phyloP scores from a whole-genome alignment of 2,329 filamentous ascomycete species.

The Dactylellina drechsleri region DNA sequence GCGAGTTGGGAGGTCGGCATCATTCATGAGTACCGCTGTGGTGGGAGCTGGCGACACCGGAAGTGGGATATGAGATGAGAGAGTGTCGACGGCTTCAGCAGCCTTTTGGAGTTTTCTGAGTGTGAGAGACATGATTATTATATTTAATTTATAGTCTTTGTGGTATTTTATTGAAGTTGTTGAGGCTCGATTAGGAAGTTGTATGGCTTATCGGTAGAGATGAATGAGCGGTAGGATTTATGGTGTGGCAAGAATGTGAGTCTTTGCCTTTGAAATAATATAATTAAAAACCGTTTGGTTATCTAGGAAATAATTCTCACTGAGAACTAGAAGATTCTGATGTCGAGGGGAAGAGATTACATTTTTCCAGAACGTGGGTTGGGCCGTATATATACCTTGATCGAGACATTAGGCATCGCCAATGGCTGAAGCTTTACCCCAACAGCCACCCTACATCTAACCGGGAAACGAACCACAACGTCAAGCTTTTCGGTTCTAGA shows the following conservation, averaged over 20 bases:
- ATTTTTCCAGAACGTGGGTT: too few relatives aligned
- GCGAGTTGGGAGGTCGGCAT: constrained; percentile 32
- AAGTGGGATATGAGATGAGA: constrained; percentile 18
- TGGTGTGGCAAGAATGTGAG: too few relatives aligned
- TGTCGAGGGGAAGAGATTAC: neutral
- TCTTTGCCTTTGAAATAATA: too few relatives aligned
- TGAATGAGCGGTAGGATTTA: too few relatives aligned
- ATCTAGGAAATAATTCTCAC: too few relatives aligned
- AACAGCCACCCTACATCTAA: constrained; percentile 11
- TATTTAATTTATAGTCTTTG: neutral
- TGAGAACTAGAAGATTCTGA: neutral
- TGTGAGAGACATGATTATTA: constrained; percentile 35
- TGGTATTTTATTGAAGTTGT: neutral
- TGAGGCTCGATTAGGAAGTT: too few relatives aligned
- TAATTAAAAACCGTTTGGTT: neutral
- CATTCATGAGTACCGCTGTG: neutral
- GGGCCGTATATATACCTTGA: too few relatives aligned
- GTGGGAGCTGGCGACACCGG: neutral
- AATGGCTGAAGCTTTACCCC: too few relatives aligned
- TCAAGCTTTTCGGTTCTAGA: constrained; percentile 35
- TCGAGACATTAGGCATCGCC: too few relatives aligned
- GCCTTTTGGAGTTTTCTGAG: constrained; percentile 44
- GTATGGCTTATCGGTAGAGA: too few relatives aligned
- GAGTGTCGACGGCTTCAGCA: constrained; percentile 16
- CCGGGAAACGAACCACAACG: constrained; percentile 5